Evolutionary conservation across 768 basidiomycete genomes (phyloP).

Genomic region (Lactifluus subvellereus): DNA sequence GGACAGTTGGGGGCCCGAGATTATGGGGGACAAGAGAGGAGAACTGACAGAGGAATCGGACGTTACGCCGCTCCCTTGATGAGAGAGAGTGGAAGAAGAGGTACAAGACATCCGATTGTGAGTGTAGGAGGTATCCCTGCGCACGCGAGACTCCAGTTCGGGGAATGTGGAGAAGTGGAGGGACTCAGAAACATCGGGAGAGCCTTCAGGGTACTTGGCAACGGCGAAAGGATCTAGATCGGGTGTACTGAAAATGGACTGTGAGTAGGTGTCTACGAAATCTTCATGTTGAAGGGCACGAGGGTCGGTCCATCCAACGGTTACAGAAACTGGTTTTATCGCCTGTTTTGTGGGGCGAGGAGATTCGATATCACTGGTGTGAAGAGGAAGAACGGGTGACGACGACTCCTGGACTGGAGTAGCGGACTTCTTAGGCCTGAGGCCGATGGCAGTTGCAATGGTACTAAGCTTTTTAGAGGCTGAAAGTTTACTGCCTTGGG

Average conservation of each 20-base stretch:
- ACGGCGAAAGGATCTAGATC: constrained; percentile 63
- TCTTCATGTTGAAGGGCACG: constrained; percentile 48
- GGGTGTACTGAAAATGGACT: constrained; percentile 52
- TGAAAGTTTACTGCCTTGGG: constrained; percentile 2
- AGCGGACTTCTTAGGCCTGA: constrained; percentile 56
- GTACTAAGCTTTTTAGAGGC: constrained; percentile 44
- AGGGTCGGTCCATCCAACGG: constrained; percentile 50
- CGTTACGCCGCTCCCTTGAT: constrained; percentile 26
- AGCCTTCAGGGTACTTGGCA: constrained; percentile 39
- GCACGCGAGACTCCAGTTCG: constrained; percentile 40
- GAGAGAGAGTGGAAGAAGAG: constrained; percentile 54
- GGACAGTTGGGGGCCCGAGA: constrained; percentile 11
- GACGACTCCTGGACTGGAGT: constrained; percentile 50
- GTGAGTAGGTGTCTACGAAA: constrained; percentile 29
- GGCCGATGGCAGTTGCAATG: constrained; percentile 54
- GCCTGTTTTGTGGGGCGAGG: constrained; percentile 33
- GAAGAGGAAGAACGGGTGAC: constrained; percentile 25
- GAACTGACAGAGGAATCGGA: constrained; percentile 20
- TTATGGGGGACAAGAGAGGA: constrained; percentile 14
- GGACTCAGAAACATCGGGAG: constrained; percentile 38
- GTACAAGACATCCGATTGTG: constrained; percentile 48
- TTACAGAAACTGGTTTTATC: constrained; percentile 53
- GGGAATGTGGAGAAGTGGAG: constrained; percentile 49
- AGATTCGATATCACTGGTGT: constrained; percentile 22
- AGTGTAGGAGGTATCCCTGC: constrained; percentile 34